phyloP scores from a whole-genome alignment of 2,329 filamentous ascomycete species.

The Aspergillus piperis region DNA sequence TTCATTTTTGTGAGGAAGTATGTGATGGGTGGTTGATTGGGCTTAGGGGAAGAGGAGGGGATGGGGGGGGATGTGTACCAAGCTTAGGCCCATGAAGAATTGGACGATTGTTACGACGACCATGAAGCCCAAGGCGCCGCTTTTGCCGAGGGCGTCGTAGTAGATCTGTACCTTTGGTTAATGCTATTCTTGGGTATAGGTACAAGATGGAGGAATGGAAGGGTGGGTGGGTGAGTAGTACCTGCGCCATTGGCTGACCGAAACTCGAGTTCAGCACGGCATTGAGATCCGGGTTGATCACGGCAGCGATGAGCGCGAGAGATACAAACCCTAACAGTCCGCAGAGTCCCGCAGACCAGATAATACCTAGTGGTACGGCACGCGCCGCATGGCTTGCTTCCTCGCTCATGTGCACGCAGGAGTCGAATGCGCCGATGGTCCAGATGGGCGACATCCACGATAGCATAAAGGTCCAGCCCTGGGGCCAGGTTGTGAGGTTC shows the following conservation, averaged over 20 bases:
- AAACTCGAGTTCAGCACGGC: constrained; percentile 52
- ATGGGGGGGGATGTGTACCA: constrained; percentile 32
- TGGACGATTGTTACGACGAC: constrained; percentile 60
- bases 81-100: constrained; percentile 62
- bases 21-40: too few species aligned
- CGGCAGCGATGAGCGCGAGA: constrained; percentile 59
- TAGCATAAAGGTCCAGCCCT: constrained; percentile 61
- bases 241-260: constrained; percentile 60
- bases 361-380: constrained; percentile 61
- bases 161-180: constrained; percentile 50
- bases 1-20: too few species aligned
- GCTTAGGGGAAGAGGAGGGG: too few species aligned
- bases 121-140: constrained; percentile 61
- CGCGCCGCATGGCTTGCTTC: constrained; percentile 62
- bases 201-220: not conserved
- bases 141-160: constrained; percentile 62
- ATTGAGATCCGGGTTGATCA: constrained; percentile 56
- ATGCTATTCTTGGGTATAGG: not conserved
- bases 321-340: constrained; percentile 60
- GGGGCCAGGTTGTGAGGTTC: constrained; percentile 61
- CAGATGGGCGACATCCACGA: constrained; percentile 64
- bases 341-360: constrained; percentile 53
- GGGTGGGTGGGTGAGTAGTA: constrained; percentile 16
- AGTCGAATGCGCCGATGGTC: constrained; percentile 58
- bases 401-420: constrained; percentile 61